Evolutionary conservation across 257 asterid genomes (phyloP), one percentile per base, ranked within the genome.

Genomic region (Capsicum baccatum): DNA sequence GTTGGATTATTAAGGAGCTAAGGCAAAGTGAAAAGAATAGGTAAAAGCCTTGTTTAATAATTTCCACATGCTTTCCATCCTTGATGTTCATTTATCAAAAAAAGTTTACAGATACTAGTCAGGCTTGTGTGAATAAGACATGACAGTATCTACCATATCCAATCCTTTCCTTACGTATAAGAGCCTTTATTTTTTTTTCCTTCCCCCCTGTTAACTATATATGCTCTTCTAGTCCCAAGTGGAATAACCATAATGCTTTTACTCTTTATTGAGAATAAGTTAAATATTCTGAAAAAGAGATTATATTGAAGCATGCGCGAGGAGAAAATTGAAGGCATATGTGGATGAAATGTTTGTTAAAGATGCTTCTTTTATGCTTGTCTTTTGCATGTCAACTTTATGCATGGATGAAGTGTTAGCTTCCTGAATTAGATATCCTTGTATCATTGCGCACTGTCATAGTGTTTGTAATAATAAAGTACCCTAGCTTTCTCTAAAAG

Each of bases 111-210:
- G 17, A 48, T 73, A 19, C 59, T 48, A 19, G 60, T 11, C 58
- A 74, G 17, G 60, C 42, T 19, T 6, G 42, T 48, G 59, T 33
- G 17, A 17, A 74, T 19, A 48, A 26, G 39, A 21, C 35, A 74
- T 74, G 44, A 17, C 12, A 48, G 80, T 16, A 73, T 26, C 80
- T n/a, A 73, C 39, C 55, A 73, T 48, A 50, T 73, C 59, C 59
- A 47, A 48, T 11, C 44, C 16, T 71, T 21, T 50, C 19, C 12
- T 73, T n/a, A 3, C 48, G n/a, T 73, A 73, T 50, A 19, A 48
- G 44, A 26, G 33, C 44, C 44, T 50, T 48, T n/a, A 19, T 9
- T 60, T 50, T 71, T 71, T 11, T 62, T 21, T 13, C 21, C 12
- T 19, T 0, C 10, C 39, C 62, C 62, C 12, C 12, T 26, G 0